A percentile compares a stretch with the other conserved stretches of the same genome.
Evolutionary conservation across 2,329 filamentous ascomycete species (phyloP).

Genomic region (Apiospora marii): DNA sequence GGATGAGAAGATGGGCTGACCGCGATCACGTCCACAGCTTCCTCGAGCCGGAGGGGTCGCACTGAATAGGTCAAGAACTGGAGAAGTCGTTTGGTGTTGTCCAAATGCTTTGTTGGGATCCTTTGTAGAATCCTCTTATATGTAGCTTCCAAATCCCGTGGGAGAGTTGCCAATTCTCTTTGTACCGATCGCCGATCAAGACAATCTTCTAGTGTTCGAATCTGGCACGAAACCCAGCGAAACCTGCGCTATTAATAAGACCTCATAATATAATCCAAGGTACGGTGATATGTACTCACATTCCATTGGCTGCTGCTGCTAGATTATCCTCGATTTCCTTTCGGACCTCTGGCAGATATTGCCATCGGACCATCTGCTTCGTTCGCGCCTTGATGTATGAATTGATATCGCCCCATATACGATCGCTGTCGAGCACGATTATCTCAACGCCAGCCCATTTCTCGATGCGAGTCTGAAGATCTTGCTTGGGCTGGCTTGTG

Average conservation of each 20-base stretch:
- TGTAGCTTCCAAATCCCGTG: conserved; percentile 32
- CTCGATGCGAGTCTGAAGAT: conserved; percentile 34
- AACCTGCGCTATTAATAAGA: conserved; percentile 30
- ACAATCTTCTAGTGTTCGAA: conserved; percentile 36
- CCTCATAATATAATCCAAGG: too few species aligned
- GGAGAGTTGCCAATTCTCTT: conserved; percentile 26
- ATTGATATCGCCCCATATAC: conserved; percentile 38
- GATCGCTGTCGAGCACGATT: conserved; percentile 34
- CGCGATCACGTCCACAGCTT: conserved; percentile 40
- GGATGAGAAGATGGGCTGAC: conserved; percentile 32
- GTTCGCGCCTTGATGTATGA: conserved; percentile 37
- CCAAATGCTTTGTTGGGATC: background rate
- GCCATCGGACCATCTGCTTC: conserved; percentile 37
- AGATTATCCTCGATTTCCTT: conserved; percentile 35
- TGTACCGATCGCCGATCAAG: background rate
- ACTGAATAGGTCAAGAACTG: conserved; percentile 37
- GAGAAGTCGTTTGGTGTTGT: conserved; percentile 28
- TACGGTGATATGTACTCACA: too few species aligned
- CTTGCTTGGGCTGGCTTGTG: conserved; percentile 38
- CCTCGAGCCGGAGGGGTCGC: conserved; percentile 37
- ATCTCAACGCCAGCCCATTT: conserved; percentile 26
- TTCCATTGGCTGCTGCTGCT: conserved; percentile 38
- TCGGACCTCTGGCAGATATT: conserved; percentile 31
- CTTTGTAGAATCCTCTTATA: conserved; percentile 30
- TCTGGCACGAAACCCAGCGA: conserved; percentile 33